Percentiles rank a stretch among this genome's conserved stretches.
These are phyloP conservation scores for Orobanche coerulescens DNA, from an alignment of 257 asterid species.

Conservation along the genomic window DNA sequence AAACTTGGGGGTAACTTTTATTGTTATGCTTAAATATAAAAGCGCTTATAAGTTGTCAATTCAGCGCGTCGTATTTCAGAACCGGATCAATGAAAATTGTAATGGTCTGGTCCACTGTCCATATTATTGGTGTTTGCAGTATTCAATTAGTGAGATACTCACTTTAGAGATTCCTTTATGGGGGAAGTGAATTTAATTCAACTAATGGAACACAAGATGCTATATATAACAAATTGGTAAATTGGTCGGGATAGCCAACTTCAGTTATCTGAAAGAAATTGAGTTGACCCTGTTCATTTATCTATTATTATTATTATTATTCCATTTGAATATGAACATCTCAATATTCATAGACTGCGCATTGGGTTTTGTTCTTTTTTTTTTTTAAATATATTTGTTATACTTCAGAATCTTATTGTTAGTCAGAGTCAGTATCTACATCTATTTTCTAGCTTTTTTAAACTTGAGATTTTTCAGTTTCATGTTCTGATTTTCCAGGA, in stretches of 20 bases:
- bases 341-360: background rate
- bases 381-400: background rate
- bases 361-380: background rate
- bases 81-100: background rate
- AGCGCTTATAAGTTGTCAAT: background rate
- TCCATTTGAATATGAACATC: background rate
- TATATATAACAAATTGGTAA: no score
- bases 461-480: background rate
- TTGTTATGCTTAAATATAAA: background rate
- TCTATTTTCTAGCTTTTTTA: background rate
- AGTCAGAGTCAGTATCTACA: no score
- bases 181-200: no score
- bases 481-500: conserved; percentile 25
- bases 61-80: background rate
- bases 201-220: no score
- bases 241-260: no score
- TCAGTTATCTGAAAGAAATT: no score
- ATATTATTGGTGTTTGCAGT: background rate
- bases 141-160: background rate
- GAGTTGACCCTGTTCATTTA: no score
- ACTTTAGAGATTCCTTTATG: no score
- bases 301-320: background rate
- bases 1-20: background rate
- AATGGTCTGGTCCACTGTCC: background rate
- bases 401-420: background rate